Evolutionary conservation across 1,284 basidiomycete genomes (phyloP).

Genomic region (Leucoagaricus sp.): DNA sequence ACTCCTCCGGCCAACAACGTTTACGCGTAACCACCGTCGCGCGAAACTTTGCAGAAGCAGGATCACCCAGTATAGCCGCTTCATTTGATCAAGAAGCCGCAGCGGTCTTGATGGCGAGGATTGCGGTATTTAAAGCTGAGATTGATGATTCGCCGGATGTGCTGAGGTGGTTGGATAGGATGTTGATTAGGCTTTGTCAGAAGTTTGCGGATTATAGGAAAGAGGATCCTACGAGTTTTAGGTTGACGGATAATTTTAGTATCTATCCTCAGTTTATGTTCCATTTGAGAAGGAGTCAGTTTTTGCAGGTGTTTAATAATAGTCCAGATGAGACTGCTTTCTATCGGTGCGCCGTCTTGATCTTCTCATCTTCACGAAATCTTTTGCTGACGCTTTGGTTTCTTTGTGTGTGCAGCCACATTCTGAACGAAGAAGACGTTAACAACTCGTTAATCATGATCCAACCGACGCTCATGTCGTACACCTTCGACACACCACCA

Average conservation of each 20-base stretch:
- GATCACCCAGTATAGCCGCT: slow-evolving; percentile 89
- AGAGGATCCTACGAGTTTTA: slow-evolving; percentile 95
- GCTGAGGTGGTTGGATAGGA: slow-evolving; percentile 95
- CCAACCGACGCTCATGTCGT: slow-evolving; percentile 99
- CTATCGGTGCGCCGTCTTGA: slow-evolving; percentile 69
- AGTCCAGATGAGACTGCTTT: slow-evolving; percentile 99
- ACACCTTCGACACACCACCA: slow-evolving; percentile 88
- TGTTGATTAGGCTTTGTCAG: slow-evolving; percentile 98
- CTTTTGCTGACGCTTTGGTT: slow-evolving; percentile 5
- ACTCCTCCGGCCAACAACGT: slow-evolving; percentile 92
- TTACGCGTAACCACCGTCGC: slow-evolving; percentile 97
- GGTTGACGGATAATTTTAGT: slow-evolving; percentile 93
- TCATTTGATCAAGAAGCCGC: slow-evolving; percentile 99
- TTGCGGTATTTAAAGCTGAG: slow-evolving; percentile 99
- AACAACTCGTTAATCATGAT: slow-evolving; percentile 99
- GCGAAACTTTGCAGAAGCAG: slow-evolving; percentile 96
- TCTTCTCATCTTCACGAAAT: background rate
- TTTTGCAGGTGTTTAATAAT: slow-evolving; percentile 99
- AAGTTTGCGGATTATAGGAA: slow-evolving; percentile 99
- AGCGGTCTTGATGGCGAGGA: slow-evolving; percentile 97
- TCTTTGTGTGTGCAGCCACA: slow-evolving; percentile 62
- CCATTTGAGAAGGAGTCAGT: slow-evolving; percentile 96
- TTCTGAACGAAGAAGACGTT: slow-evolving; percentile 97
- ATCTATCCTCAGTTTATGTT: slow-evolving; percentile 99
- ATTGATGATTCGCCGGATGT: slow-evolving; percentile 99